Evolutionary conservation across 2,329 filamentous ascomycete species (phyloP).

Genomic region (Pseudovirgaria hyperparasitica): DNA sequence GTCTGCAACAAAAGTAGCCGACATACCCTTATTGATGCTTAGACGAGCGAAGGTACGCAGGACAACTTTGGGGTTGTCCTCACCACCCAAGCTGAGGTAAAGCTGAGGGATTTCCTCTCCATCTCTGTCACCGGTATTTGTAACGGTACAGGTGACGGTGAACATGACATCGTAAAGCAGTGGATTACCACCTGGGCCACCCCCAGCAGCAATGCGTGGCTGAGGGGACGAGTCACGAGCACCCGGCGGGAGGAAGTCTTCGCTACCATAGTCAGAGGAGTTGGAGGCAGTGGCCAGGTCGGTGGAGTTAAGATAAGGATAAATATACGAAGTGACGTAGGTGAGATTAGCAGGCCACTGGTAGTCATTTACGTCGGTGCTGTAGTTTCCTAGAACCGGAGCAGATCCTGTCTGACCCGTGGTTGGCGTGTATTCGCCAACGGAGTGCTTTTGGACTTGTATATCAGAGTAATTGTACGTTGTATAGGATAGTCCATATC

Average conservation of each 20-base stretch:
- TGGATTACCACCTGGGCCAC: conserved; percentile 48
- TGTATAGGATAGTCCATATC: conserved; percentile 69
- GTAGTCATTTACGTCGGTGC: conserved; percentile 51
- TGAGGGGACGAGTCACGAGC: conserved; percentile 45
- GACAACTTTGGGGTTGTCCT: conserved; percentile 50
- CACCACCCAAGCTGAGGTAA: conserved; percentile 67
- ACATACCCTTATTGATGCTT: conserved; percentile 56
- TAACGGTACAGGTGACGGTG: conserved; percentile 53
- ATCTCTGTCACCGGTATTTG: conserved; percentile 52
- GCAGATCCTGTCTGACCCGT: conserved; percentile 50
- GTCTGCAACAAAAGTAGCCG: conserved; percentile 50
- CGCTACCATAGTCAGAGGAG: conserved; percentile 49
- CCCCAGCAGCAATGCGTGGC: conserved; percentile 49
- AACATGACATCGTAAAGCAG: conserved; percentile 57
- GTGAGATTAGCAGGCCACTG: conserved; percentile 50
- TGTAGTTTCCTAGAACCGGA: conserved; percentile 51
- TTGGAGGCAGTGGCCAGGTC: conserved; percentile 43
- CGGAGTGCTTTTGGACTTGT: conserved; percentile 38
- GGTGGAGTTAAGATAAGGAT: conserved; percentile 58
- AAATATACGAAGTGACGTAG: conserved; percentile 47
- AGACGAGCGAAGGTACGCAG: conserved; percentile 76
- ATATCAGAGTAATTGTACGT: conserved; percentile 65
- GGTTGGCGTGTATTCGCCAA: conserved; percentile 44
- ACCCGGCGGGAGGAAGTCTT: conserved; percentile 47
- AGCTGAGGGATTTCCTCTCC: conserved; percentile 67